Evolutionary conservation across 169 alveolate species (phyloP), one percentile per base, ranked within the genome.

Genomic region (Plasmodium sp.): DNA sequence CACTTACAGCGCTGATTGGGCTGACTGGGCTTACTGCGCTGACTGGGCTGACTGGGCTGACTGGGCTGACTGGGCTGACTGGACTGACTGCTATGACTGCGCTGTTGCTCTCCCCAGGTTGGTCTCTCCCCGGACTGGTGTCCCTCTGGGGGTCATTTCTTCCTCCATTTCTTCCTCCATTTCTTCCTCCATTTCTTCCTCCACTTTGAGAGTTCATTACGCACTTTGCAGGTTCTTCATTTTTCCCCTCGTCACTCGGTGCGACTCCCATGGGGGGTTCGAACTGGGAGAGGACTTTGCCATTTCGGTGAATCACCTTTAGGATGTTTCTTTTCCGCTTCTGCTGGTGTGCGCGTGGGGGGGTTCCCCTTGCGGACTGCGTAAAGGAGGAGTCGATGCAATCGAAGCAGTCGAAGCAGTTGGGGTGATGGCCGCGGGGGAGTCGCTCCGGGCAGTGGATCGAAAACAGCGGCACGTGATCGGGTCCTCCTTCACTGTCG

Each of bases 281-380:
- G 33, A 33, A 45, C 36, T 81, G 48, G 48, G 84, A 18, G 33
- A 83, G 16, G 48, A 75, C 45, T 81, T 81, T 83, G 3, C 92
- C 58, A 22, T 92, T 92, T 34, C 77, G 74, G 56, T 92, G 62
- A 72, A 81, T 51, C n/a, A 7, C 31, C 43, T 81, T 56, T 74
- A 67, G 39, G n/a, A 67, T 6, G 9, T 56, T 83, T 33, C 67
- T 31, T n/a, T 18, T 81, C 45, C 62, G 36, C 33, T 67, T 67
- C 18, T 43, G 51, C 14, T 77, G 31, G 9, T 77, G 39, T 4
- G 39, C 33, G 18, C 31, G 27, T n/a, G 27, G 39, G n/a, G 33
- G 3, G 0, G 2, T 43, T 10, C 22, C n/a, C 45, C 22, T 43
- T 33, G 51, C n/a, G 3, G 39, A 18, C 18, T 67, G 77, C 12